Conservation (phyloP, 441 rosid genomes). For the Macaranga tanarius region DNA sequence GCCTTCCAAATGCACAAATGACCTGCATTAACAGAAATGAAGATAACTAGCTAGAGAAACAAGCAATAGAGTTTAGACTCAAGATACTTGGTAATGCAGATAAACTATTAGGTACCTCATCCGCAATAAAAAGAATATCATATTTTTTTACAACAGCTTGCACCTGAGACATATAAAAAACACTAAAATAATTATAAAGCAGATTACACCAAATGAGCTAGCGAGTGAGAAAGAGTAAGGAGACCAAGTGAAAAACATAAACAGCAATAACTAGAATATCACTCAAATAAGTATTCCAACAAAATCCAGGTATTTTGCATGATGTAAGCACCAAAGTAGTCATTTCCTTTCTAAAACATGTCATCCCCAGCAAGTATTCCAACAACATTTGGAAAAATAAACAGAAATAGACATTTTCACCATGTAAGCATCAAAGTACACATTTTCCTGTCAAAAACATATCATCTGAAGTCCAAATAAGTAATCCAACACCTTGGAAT, state of each 20-base stretch:
- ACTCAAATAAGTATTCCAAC: neutral
- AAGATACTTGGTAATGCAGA: neutral
- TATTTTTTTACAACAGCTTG: slow-evolving; percentile 90
- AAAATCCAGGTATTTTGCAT: neutral
- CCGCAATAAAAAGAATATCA: slow-evolving; percentile 85
- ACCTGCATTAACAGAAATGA: slow-evolving; percentile 47
- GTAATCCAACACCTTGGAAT: neutral
- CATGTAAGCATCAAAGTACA: neutral
- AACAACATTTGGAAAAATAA: neutral
- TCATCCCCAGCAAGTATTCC: neutral
- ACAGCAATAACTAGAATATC: neutral
- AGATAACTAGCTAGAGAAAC: slow-evolving; percentile 8
- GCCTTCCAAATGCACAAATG: slow-evolving; percentile 97
- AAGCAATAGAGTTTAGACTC: neutral
- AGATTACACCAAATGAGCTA: neutral
- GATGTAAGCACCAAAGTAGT: neutral
- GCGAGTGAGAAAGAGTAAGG: neutral
- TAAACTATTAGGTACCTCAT: slow-evolving; percentile 58
- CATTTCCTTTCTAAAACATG: neutral
- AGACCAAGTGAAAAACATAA: neutral
- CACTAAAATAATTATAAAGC: neutral
- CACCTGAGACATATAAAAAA: slow-evolving; percentile 46
- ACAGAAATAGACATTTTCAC: neutral
- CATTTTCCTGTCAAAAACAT: neutral
- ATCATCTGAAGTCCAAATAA: neutral